Conservation (phyloP, 805 yeast species). For the Metschnikowia corniflorae region DNA sequence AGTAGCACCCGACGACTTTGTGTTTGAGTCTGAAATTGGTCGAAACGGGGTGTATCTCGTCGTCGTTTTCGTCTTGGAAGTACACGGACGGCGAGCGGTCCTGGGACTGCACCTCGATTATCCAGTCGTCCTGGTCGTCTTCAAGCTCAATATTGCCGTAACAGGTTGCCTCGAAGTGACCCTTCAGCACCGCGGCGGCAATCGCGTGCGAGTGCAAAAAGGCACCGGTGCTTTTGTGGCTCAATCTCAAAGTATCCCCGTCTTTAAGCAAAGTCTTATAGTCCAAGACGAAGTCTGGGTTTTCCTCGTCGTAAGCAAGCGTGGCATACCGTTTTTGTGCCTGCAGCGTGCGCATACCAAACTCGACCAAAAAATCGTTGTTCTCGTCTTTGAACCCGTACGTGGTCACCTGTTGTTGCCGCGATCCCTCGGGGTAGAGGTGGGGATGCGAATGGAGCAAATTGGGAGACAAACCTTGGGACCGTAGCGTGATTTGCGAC, state of each 20-base stretch:
- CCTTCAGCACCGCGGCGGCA: constrained; percentile 66
- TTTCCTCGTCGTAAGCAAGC: constrained; percentile 21
- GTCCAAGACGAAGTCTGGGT: constrained; percentile 20
- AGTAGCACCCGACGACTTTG: constrained; percentile 63
- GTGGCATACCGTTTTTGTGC: constrained; percentile 29
- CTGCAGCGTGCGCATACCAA: constrained; percentile 42
- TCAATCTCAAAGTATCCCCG: constrained; percentile 66
- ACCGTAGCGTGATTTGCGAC: constrained; percentile 60
- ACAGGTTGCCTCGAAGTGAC: constrained; percentile 80
- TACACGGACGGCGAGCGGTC: constrained; percentile 38
- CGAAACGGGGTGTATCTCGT: constrained; percentile 68
- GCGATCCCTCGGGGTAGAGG: constrained; percentile 84
- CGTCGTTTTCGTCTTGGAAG: constrained; percentile 43
- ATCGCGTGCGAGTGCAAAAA: constrained; percentile 82
- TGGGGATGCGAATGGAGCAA: constrained; percentile 87
- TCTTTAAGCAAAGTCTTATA: constrained; percentile 39
- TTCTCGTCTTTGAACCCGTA: constrained; percentile 70
- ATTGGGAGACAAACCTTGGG: constrained; percentile 69
- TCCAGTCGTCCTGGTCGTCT: constrained; percentile 87
- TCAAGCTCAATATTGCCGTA: constrained; percentile 72
- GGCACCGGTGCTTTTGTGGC: constrained; percentile 67
- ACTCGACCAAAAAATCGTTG: constrained; percentile 19
- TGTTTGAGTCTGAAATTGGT: constrained; percentile 68
- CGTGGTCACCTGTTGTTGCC: constrained; percentile 92
- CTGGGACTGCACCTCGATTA: constrained; percentile 75